These are phyloP conservation scores for Arabidopsis lyrata DNA, from an alignment of 441 rosid species.

Conservation along the genomic window DNA sequence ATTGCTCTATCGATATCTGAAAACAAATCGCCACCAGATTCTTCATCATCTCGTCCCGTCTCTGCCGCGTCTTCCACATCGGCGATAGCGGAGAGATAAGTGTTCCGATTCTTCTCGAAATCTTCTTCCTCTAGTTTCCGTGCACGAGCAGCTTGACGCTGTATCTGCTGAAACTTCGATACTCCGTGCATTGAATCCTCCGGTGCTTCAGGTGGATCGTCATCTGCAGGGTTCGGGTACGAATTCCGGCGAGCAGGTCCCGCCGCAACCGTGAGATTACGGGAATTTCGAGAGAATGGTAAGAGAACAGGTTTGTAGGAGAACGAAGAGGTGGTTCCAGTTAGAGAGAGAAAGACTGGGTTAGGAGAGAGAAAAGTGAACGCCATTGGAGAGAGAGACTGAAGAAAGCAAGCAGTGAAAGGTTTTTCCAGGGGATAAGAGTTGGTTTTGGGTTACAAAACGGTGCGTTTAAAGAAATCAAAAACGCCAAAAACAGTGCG, in stretches of 20 bases:
- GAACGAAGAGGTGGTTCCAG: constrained; percentile 35
- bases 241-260: constrained; percentile 58
- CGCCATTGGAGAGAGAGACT: constrained; percentile 51
- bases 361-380: constrained; percentile 46
- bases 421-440: constrained; percentile 49
- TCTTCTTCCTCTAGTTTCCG: constrained; percentile 77
- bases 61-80: constrained; percentile 69
- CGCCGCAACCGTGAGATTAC: constrained; percentile 38
- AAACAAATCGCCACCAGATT: constrained; percentile 70
- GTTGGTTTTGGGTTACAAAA: constrained; percentile 22
- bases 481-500: constrained; percentile 7
- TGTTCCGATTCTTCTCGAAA: constrained; percentile 67
- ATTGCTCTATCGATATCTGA: constrained; percentile 91
- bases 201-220: constrained; percentile 92
- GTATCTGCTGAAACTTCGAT: constrained; percentile 74
- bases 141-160: constrained; percentile 76
- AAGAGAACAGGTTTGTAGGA: constrained; percentile 44
- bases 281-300: constrained; percentile 32
- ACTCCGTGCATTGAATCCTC: constrained; percentile 88
- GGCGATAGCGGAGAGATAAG: constrained; percentile 78
- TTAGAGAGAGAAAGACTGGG: constrained; percentile 48
- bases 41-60: constrained; percentile 30
- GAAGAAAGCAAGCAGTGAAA: constrained; percentile 30
- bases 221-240: constrained; percentile 70
- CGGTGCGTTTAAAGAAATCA: constrained; percentile 20